These are phyloP conservation scores for Sporothrix sp. DNA, from an alignment of 2,329 filamentous ascomycete genomes.

Conservation along the genomic window DNA sequence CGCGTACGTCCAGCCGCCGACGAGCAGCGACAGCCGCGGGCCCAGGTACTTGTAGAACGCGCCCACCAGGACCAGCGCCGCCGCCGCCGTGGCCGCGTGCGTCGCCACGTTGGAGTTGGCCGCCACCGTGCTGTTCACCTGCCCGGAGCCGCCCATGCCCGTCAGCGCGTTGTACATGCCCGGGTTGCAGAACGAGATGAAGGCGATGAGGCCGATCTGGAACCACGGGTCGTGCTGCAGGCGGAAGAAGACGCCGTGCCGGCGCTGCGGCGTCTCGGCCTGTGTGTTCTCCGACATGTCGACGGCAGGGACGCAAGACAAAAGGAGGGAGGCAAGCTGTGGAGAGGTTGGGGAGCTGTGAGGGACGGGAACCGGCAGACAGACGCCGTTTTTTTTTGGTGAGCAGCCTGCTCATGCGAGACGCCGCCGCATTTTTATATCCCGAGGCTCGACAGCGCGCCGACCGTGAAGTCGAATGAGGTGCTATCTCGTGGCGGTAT, in stretches of 20 bases:
- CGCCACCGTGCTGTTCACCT: slow-evolving; percentile 45
- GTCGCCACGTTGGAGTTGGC: slow-evolving; percentile 45
- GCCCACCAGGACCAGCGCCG: slow-evolving; percentile 30
- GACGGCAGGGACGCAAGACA: not conserved
- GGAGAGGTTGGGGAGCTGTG: too few relatives aligned
- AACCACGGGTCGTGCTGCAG: slow-evolving; percentile 13
- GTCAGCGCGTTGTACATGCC: slow-evolving; percentile 21
- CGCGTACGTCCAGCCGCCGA: slow-evolving; percentile 68
- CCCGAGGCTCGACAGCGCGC: not conserved
- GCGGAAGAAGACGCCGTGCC: slow-evolving; percentile 5
- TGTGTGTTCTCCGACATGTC: not conserved
- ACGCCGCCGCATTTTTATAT: slow-evolving; percentile 6
- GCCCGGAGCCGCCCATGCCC: slow-evolving; percentile 31
- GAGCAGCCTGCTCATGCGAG: not conserved
- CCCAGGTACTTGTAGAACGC: slow-evolving; percentile 66
- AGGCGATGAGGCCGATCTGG: slow-evolving; percentile 13
- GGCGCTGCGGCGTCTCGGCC: not conserved
- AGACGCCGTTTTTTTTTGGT: not conserved
- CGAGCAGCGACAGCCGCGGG: slow-evolving; percentile 54
- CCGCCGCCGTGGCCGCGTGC: slow-evolving; percentile 41
- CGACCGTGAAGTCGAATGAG: not conserved
- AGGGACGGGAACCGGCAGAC: not conserved
- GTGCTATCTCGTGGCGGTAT: not conserved
- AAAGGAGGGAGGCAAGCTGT: not conserved
- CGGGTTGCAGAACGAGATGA: slow-evolving; percentile 16